These are phyloP conservation scores for Trametes cubensis DNA, from an alignment of 768 basidiomycete genomes.

Conservation along the genomic window DNA sequence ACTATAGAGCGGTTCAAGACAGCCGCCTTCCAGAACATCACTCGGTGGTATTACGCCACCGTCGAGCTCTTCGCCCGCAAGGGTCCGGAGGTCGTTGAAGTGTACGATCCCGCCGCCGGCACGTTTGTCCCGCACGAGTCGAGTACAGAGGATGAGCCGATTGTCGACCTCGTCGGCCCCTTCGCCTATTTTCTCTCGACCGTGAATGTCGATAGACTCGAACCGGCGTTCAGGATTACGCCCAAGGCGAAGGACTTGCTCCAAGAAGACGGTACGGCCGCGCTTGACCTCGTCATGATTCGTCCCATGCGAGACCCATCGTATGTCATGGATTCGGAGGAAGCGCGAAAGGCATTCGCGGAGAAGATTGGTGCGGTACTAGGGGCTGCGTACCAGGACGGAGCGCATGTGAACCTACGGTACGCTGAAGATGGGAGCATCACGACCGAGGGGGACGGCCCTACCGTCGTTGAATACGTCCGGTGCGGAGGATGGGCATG, in stretches of 20 bases:
- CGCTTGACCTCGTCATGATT: slow-evolving; percentile 76
- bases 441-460: slow-evolving; percentile 46
- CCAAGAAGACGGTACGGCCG: slow-evolving; percentile 38
- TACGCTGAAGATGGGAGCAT: slow-evolving; percentile 53
- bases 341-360: slow-evolving; percentile 52
- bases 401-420: slow-evolving; percentile 64
- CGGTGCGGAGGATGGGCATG: slow-evolving; percentile 85
- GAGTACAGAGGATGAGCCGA: slow-evolving; percentile 34
- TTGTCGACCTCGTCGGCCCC: slow-evolving; percentile 66
- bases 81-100: slow-evolving; percentile 46
- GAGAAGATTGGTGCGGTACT: slow-evolving; percentile 57
- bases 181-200: slow-evolving; percentile 87
- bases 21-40: slow-evolving; percentile 76
- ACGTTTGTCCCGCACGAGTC: slow-evolving; percentile 49
- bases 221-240: slow-evolving; percentile 77
- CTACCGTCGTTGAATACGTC: slow-evolving; percentile 72
- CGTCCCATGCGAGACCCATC: slow-evolving; percentile 69
- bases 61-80: slow-evolving; percentile 58
- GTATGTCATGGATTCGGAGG: slow-evolving; percentile 43
- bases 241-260: slow-evolving; percentile 54
- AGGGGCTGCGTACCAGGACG: slow-evolving; percentile 74
- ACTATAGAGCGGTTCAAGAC: slow-evolving; percentile 86
- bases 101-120: slow-evolving; percentile 59
- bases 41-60: slow-evolving; percentile 66
- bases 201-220: slow-evolving; percentile 83